Evolutionary conservation across 768 basidiomycete genomes (phyloP), one percentile per base, ranked within the genome.

Genomic region (Lactarius indigo): DNA sequence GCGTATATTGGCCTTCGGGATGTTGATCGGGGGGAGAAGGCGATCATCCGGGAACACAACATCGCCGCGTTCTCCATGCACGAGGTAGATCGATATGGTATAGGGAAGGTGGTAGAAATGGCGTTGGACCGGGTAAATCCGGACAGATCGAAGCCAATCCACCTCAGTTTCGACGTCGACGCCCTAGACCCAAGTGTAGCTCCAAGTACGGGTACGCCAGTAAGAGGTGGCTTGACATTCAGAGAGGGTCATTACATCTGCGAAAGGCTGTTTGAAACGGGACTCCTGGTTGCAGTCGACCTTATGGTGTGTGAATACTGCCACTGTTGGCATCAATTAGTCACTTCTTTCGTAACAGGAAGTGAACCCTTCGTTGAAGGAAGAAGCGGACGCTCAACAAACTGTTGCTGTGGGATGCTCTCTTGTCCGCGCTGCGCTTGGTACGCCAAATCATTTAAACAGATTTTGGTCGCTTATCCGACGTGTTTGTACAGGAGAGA

Each of bases 1-100:
- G 96, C 96, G n/a, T 98, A 97, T 80, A 96, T 98, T 73, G 96
- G 97, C 65, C 84, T 99, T 63, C 90, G 97, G 62, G 97, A 98
- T 76, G 78, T 99, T 63, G 97, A 98, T 74, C 77, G 82, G 3
- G 92, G 87, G 41, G 97, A 98, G 79, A 94, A 94, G 78, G 83
- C 82, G 66, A 91, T 98, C 73, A 82, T 98, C 56, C 88, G 83
- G 72, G 91, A 98, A 69, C 84, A 96, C 68, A 91, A 91, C 72
- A 93, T 88, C 77, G 83, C 82, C 69, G 82, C 86, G 70, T 87
- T 84, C 77, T 80, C 80, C 70, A 87, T 86, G 85, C 83, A 86
- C 76, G 82, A 87, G 64, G 81, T 87, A 63, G 86, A 87, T 77
- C 85, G 82, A 74, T 89, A 92, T 73, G 96, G 96, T 44, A 97